Evolutionary conservation across 106 monocot genomes (phyloP).

Genomic region (Platanthera guangdongensis): DNA sequence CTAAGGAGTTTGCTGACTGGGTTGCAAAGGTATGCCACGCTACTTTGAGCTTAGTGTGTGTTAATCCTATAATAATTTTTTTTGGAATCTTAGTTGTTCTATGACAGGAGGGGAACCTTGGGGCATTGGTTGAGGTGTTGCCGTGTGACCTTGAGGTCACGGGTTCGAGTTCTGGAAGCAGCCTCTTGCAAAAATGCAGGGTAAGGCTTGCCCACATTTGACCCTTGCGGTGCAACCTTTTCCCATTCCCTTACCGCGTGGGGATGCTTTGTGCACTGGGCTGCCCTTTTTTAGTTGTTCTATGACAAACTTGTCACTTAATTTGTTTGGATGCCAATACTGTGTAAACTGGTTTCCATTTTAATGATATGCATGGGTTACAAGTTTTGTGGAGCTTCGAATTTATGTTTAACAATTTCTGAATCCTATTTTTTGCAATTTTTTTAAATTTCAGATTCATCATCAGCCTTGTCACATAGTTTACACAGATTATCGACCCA

Average conservation of each 20-base stretch:
- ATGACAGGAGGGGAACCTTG: too few relatives aligned
- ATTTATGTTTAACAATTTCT: not conserved
- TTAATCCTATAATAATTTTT: not conserved
- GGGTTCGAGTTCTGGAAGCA: too few relatives aligned
- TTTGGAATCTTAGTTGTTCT: not conserved
- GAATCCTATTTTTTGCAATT: not conserved
- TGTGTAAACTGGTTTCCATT: not conserved
- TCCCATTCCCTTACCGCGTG: too few relatives aligned
- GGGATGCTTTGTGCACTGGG: too few relatives aligned
- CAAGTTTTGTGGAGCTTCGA: not conserved
- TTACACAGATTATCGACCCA: conserved; percentile 94
- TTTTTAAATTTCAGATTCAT: conserved; percentile 57
- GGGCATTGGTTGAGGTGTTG: too few relatives aligned
- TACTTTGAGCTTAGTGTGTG: not conserved
- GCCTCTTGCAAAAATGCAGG: too few relatives aligned
- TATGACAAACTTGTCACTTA: not conserved
- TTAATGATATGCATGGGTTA: not conserved
- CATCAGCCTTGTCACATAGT: conserved; percentile 95
- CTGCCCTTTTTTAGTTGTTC: not conserved
- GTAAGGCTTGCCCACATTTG: too few relatives aligned
- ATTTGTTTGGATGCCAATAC: not conserved
- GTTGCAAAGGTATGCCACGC: conserved; percentile 69
- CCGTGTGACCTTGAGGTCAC: too few relatives aligned
- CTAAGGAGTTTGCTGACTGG: conserved; percentile 98
- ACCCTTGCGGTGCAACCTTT: too few relatives aligned